Base-by-base conservation (phyloP, 2,329 filamentous ascomycete genomes). In the Sarocladium brachiariae region DNA sequence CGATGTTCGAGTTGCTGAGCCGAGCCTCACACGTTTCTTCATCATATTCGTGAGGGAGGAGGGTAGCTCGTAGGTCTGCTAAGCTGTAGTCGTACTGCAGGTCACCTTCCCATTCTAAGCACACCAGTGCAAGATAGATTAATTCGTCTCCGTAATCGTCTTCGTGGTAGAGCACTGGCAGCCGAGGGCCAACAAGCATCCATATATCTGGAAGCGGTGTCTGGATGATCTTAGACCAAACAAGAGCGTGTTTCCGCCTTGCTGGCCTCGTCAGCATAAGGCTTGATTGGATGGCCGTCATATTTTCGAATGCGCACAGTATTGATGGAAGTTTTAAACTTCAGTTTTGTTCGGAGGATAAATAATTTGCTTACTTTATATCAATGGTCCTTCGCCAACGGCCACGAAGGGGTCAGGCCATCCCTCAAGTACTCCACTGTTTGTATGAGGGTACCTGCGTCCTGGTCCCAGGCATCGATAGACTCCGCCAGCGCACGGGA, bases 101-200 rank as follows among this genome's bases (percentile, higher is more conserved):
- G 43, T 49, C 43, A 19, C 43, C 50, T 16, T 52, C 23, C 50
- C 43, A 52, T 52, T 52, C 50, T 35, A 52, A 52, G 35, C 50
- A 52, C 39, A 52, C 50, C 45, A 52, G 43, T 24, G 50, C 50
- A 37, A 52, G 50, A 41, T 49, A 41, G 27, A 52, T 35, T n/a
- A 35, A n/a, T 35, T n/a, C 33, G 14, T 35, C 33, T 35, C 33
- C 7, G 33, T n/a, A 35, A 35, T 35, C 33, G 7, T 35, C 14
- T 35, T 35, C 33, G 33, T 35, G 14, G 33, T 35, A 35, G 33
- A 35, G 33, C 33, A 35, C 33, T 35, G 14, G 33, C 33, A 35
- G 14, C 14, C 18, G 14, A 35, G 33, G 33, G 33, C 33, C 14
- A 35, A 35, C 14, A 35, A 35, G 33, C 14, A 35, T 35, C 33